A percentile compares a stretch with the other conserved stretches of the same genome.
These are phyloP conservation scores for Didymella sp. DNA, from an alignment of 2,329 filamentous ascomycete genomes.

Conservation along the genomic window DNA sequence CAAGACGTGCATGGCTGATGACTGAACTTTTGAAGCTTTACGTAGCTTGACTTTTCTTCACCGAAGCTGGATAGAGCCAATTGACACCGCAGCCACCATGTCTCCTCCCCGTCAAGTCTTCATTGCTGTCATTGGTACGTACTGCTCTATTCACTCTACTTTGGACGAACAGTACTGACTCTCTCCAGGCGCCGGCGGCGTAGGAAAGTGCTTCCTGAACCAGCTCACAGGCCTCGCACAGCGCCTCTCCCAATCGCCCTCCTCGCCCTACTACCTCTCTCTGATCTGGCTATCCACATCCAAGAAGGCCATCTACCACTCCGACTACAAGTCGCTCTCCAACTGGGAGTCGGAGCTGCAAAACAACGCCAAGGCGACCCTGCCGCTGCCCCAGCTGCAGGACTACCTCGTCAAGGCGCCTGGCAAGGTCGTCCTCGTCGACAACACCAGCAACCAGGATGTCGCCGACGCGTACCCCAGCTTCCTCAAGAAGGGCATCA, in stretches of 20 bases:
- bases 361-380: slow-evolving; percentile 68
- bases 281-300: slow-evolving; percentile 88
- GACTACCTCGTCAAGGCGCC: slow-evolving; percentile 81
- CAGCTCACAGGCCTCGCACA: slow-evolving; percentile 75
- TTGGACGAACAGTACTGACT: neutral
- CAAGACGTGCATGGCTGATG: slow-evolving; percentile 2
- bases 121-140: slow-evolving; percentile 56
- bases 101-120: slow-evolving; percentile 54
- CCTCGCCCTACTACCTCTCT: slow-evolving; percentile 72
- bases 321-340: slow-evolving; percentile 72
- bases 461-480: slow-evolving; percentile 83
- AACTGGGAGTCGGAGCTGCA: slow-evolving; percentile 68
- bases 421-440: slow-evolving; percentile 81
- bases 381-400: slow-evolving; percentile 72
- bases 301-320: slow-evolving; percentile 78
- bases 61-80: slow-evolving; percentile 12
- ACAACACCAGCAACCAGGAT: slow-evolving; percentile 93
- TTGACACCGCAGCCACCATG: slow-evolving; percentile 44
- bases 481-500: slow-evolving; percentile 82
- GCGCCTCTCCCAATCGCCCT: slow-evolving; percentile 59
- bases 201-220: slow-evolving; percentile 87
- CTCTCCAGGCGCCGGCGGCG: slow-evolving; percentile 81
- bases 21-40: neutral
- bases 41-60: slow-evolving; percentile 3
- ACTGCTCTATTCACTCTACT: neutral